Percentiles rank a stretch among this genome's conserved stretches.
These are phyloP conservation scores for Phoenix roebelenii DNA, from an alignment of 176 grass and related monocot species.

Conservation along the genomic window DNA sequence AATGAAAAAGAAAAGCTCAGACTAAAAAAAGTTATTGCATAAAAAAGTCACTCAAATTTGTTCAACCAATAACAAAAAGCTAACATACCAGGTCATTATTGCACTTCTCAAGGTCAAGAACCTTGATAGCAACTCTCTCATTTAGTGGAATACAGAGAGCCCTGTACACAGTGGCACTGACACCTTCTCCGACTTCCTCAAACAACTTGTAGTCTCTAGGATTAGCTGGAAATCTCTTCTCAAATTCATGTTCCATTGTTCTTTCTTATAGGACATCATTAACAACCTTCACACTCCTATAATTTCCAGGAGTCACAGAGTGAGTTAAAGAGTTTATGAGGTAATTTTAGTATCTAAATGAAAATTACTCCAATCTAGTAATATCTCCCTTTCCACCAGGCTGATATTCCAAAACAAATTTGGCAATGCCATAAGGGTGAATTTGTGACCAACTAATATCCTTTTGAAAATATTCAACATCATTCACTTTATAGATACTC, in stretches of 20 bases:
- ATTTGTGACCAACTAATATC: not conserved
- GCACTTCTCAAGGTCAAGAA: conserved; percentile 97
- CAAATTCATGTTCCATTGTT: conserved; percentile 26
- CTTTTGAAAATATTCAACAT: not conserved
- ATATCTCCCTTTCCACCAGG: not conserved
- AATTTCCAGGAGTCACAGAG: conserved; percentile 22
- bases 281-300: conserved; percentile 6
- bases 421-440: not conserved
- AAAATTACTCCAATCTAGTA: not conserved
- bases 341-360: not conserved
- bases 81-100: conserved; percentile 74
- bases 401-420: not conserved
- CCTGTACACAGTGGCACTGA: conserved; percentile 84
- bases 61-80: not conserved
- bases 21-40: too few relatives aligned
- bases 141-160: conserved; percentile 76
- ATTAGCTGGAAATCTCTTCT: conserved; percentile 54
- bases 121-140: conserved; percentile 83
- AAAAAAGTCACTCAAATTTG: too few relatives aligned
- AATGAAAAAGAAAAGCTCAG: too few relatives aligned
- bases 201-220: conserved; percentile 81
- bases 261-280: conserved; percentile 30
- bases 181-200: conserved; percentile 95
- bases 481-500: not conserved
- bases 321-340: conserved; percentile 5